Evolutionary conservation across 371 early-diverging fungal species (phyloP), one percentile per base, ranked within the genome.

Genomic region (Rhizopus delemar): DNA sequence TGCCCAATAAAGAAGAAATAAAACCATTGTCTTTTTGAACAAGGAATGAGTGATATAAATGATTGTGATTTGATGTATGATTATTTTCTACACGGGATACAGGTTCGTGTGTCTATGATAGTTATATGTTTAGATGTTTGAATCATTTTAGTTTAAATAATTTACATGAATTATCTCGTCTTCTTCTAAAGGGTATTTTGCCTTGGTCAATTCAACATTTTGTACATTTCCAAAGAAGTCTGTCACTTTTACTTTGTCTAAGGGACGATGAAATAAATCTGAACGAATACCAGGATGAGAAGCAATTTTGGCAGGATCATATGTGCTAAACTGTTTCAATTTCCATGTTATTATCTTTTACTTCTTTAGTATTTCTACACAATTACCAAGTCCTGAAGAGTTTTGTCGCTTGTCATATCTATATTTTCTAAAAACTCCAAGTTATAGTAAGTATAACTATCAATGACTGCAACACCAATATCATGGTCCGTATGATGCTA

Each of bases 221-320:
- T 93, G 93, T 15, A 95, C 96, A 39, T 86, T 91, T 34, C 97
- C 97, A 72, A 97, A 95, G 68, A 97, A 97, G 68, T 97, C 97
- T 0, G 95, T 95, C 34, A 95, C 86, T 49, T 86, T 83, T 33
- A 89, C 86, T 77, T 87, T 82, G 58, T 86, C 83, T 34, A 91
- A 70, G 9, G 85, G 83, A 33, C 95, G 76, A 8, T 78, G 71
- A 71, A 90, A 95, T 46, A 95, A 72, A 69, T 97, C 95, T 0
- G 82, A 81, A 13, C 95, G 84, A 46, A 96, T 86, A 9, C 86
- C 92, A 13, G 95, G 95, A 31, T 85, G 84, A 5, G 96, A 95
- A 8, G 81, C 77, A 51, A 96, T 91, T 50, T 84, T 75, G 29
- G 63, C 60, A 33, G 84, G 82, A 63, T 92, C 82, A 60, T 93